Conservation (phyloP, 495 filamentous ascomycete species). For the Tuber umbilicatum region DNA sequence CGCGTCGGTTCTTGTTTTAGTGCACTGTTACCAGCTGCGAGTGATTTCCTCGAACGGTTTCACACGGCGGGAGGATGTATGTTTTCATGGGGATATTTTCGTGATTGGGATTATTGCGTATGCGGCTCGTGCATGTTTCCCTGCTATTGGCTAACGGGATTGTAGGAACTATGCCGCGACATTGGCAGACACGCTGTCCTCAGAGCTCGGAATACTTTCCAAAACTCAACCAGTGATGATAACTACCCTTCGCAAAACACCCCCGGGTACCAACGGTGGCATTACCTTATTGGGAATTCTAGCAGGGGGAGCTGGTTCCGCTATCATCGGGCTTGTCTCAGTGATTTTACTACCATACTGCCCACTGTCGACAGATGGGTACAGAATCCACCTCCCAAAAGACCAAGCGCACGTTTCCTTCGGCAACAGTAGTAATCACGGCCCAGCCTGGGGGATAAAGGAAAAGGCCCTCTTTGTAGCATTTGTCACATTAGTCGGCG, state of each 20-base stretch:
- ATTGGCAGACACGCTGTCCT: constrained; percentile 88
- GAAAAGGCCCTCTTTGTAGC: constrained; percentile 51
- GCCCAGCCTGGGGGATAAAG: constrained; percentile 46
- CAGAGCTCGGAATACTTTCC: constrained; percentile 88
- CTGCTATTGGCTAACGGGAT: constrained; percentile 56
- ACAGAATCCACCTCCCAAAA: not conserved
- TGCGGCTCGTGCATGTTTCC: not conserved
- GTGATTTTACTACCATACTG: constrained; percentile 67
- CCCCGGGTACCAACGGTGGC: constrained; percentile 87
- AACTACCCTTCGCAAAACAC: constrained; percentile 67
- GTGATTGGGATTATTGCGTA: not conserved
- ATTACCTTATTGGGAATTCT: constrained; percentile 65
- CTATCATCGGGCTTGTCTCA: constrained; percentile 61
- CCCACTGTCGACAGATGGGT: constrained; percentile 5
- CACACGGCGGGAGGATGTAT: not conserved
- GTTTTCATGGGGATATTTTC: constrained; percentile 5
- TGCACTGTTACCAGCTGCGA: constrained; percentile 62
- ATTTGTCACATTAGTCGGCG: constrained; percentile 40
- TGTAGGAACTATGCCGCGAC: constrained; percentile 77
- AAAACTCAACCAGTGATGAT: constrained; percentile 72
- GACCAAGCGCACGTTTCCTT: not conserved
- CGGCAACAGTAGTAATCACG: constrained; percentile 30
- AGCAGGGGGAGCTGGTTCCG: constrained; percentile 69
- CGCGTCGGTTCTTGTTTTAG: constrained; percentile 63
- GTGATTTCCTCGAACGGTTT: constrained; percentile 43